These are phyloP conservation scores for Pythium guiyangense DNA, from an alignment of 352 stramenopile species.

Conservation along the genomic window DNA sequence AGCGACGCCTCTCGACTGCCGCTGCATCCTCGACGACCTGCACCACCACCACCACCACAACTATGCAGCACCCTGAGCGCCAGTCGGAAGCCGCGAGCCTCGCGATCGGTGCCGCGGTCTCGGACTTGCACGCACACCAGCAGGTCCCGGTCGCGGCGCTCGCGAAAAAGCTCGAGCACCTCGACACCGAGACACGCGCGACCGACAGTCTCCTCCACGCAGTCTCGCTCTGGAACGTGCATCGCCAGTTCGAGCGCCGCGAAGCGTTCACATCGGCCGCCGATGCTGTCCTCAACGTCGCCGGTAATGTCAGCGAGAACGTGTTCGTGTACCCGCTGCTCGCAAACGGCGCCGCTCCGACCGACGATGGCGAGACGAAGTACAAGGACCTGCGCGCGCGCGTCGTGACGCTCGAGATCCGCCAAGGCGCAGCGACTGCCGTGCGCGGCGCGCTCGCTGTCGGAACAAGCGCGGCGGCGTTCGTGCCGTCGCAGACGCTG, in stretches of 20 bases:
- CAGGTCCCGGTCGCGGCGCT: not conserved
- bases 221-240: slow-evolving; percentile 23
- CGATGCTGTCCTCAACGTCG: slow-evolving; percentile 51
- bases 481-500: slow-evolving; percentile 71
- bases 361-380: slow-evolving; percentile 9
- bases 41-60: not conserved
- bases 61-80: slow-evolving; percentile 21
- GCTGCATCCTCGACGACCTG: not conserved
- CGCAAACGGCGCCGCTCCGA: slow-evolving; percentile 4
- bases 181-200: not conserved
- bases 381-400: slow-evolving; percentile 31
- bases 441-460: slow-evolving; percentile 58
- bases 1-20: slow-evolving; percentile 1
- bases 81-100: slow-evolving; percentile 25
- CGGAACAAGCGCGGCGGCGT: slow-evolving; percentile 36
- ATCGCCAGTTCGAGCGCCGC: slow-evolving; percentile 29
- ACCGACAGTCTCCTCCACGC: slow-evolving; percentile 1
- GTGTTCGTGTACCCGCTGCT: slow-evolving; percentile 67
- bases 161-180: slow-evolving; percentile 6
- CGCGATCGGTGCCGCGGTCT: slow-evolving; percentile 11
- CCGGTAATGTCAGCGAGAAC: slow-evolving; percentile 48
- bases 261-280: slow-evolving; percentile 55
- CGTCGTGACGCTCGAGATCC: slow-evolving; percentile 60
- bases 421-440: slow-evolving; percentile 41
- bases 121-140: slow-evolving; percentile 12